Conservation (phyloP, 371 early-diverging fungal genomes). For the Dipsacomyces acuminosporus region DNA sequence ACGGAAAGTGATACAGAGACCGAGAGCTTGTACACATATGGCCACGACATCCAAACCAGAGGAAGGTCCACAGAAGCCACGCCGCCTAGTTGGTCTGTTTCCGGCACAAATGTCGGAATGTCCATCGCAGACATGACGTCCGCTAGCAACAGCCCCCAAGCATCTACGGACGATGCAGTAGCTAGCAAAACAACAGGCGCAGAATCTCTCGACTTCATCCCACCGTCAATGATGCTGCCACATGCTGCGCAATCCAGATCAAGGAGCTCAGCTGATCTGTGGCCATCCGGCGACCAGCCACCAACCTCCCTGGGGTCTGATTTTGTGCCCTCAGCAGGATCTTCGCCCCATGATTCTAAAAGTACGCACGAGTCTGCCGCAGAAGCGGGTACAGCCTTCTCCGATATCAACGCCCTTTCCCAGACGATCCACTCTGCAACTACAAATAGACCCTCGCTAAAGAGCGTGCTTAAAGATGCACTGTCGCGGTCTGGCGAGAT, state of each 20-base stretch:
- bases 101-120: constrained; percentile 34
- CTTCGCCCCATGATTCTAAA: constrained; percentile 15
- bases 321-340: constrained; percentile 19
- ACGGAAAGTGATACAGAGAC: constrained; percentile 31
- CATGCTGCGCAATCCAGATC: constrained; percentile 3
- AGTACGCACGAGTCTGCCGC: neutral
- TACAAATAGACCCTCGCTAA: constrained; percentile 29
- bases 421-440: neutral
- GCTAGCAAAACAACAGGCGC: constrained; percentile 3
- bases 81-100: constrained; percentile 14
- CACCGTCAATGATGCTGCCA: constrained; percentile 17
- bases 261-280: neutral
- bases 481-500: neutral
- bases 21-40: constrained; percentile 34
- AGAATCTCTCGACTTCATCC: constrained; percentile 14
- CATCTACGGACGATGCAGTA: constrained; percentile 21
- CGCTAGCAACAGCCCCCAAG: neutral
- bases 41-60: constrained; percentile 30
- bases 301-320: constrained; percentile 3
- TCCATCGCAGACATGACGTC: constrained; percentile 15
- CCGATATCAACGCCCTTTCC: neutral
- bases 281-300: constrained; percentile 3
- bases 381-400: neutral
- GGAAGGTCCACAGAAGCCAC: constrained; percentile 21
- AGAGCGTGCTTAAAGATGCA: constrained; percentile 8